These are phyloP conservation scores for Backusella psychrophila DNA, from an alignment of 192 early-diverging fungal species.

Conservation along the genomic window DNA sequence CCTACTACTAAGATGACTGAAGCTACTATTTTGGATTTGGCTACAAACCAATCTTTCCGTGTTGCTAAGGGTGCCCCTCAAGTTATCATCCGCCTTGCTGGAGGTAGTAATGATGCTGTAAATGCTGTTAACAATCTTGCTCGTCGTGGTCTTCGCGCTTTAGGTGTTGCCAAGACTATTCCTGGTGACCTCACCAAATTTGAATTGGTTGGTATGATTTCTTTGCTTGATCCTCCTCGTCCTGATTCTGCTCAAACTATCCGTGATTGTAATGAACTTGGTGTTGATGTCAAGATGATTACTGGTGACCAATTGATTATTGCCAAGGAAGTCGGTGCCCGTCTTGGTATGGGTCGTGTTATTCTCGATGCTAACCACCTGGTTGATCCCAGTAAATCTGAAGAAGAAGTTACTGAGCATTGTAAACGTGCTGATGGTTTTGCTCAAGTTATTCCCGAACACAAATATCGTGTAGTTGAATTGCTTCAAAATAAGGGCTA, in stretches of 20 bases:
- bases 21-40: conserved; percentile 71
- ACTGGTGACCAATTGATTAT: conserved; percentile 92
- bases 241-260: conserved; percentile 86
- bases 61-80: conserved; percentile 96
- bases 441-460: conserved; percentile 93
- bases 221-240: conserved; percentile 82
- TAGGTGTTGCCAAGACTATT: conserved; percentile 65
- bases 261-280: conserved; percentile 73
- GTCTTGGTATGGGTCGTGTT: conserved; percentile 82
- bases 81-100: conserved; percentile 81
- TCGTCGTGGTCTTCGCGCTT: conserved; percentile 73
- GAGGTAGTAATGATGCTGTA: conserved; percentile 80
- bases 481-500: conserved; percentile 78
- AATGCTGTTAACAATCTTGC: conserved; percentile 85
- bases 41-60: conserved; percentile 74
- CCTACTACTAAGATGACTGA: conserved; percentile 84
- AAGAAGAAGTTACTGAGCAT: conserved; percentile 72
- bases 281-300: conserved; percentile 91
- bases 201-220: conserved; percentile 84
- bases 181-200: conserved; percentile 64
- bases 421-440: conserved; percentile 86
- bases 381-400: conserved; percentile 59
- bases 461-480: conserved; percentile 93
- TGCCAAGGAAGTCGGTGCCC: conserved; percentile 83
- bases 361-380: conserved; percentile 83